Evolutionary conservation across 2,329 filamentous ascomycete species (phyloP).

Genomic region (Xylaria sp.): DNA sequence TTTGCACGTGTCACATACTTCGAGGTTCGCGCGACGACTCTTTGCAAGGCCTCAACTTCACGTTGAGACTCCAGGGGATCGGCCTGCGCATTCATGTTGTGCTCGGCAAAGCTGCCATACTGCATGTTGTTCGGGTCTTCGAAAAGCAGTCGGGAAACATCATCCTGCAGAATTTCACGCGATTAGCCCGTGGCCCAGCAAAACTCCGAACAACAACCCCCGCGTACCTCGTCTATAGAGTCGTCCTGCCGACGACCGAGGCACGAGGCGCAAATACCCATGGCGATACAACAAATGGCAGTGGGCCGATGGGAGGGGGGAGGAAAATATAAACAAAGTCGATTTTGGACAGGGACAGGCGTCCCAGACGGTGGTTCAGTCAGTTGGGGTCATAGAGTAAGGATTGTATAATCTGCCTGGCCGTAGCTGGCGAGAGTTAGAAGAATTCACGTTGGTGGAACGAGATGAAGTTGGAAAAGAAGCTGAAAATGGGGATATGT

Average conservation of each 20-base stretch:
- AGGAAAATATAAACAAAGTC: conserved; percentile 6
- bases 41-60: conserved; percentile 59
- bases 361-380: conserved; percentile 20
- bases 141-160: conserved; percentile 54
- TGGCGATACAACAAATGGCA: conserved; percentile 27
- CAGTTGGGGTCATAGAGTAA: conserved; percentile 30
- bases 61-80: conserved; percentile 58
- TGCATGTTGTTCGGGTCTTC: conserved; percentile 55
- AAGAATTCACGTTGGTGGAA: conserved; percentile 20
- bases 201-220: neutral
- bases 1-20: conserved; percentile 42
- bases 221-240: conserved; percentile 50
- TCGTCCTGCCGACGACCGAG: conserved; percentile 49
- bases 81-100: conserved; percentile 48
- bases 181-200: conserved; percentile 9
- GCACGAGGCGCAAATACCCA: conserved; percentile 60
- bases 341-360: conserved; percentile 21
- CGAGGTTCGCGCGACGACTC: conserved; percentile 58
- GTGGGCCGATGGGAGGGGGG: neutral
- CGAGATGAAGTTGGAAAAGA: conserved; percentile 23
- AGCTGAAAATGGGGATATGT: conserved; percentile 12
- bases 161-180: conserved; percentile 39
- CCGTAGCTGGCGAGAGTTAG: conserved; percentile 32
- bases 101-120: conserved; percentile 59
- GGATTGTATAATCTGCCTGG: conserved; percentile 34